phyloP scores from a whole-genome alignment of 2,329 filamentous ascomycete genomes.

The Monosporascus sp. region DNA sequence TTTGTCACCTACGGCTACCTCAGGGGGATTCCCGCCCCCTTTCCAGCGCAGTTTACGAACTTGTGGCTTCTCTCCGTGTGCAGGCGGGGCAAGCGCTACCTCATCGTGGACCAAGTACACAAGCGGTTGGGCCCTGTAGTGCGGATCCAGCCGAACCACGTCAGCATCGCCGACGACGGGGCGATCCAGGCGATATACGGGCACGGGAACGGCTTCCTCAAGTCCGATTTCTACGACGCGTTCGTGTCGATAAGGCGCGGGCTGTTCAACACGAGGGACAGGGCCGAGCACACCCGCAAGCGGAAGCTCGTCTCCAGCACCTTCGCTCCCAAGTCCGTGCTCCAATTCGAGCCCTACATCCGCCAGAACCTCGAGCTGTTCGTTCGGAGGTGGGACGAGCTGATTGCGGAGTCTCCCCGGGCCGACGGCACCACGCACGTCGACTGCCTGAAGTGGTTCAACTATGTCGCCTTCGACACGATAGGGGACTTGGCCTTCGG shows the following conservation, averaged over 20 bases:
- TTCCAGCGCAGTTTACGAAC: constrained; percentile 63
- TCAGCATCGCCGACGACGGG: constrained; percentile 74
- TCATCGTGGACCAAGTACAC: constrained; percentile 65
- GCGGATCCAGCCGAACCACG: constrained; percentile 76
- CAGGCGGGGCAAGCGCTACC: constrained; percentile 61
- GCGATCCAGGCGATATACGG: constrained; percentile 76
- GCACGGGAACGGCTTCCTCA: constrained; percentile 70
- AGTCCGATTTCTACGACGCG: constrained; percentile 82
- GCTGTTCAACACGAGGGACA: constrained; percentile 83
- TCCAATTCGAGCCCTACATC: constrained; percentile 86
- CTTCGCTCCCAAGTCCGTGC: constrained; percentile 75
- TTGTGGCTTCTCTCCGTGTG: constrained; percentile 70
- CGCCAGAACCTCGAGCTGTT: constrained; percentile 72
- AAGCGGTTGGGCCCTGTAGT: constrained; percentile 74
- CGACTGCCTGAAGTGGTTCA: constrained; percentile 78
- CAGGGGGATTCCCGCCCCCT: constrained; percentile 55
- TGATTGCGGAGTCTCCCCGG: constrained; percentile 43
- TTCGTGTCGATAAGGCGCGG: constrained; percentile 84
- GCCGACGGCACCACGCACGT: constrained; percentile 53
- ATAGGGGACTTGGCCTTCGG: constrained; percentile 63
- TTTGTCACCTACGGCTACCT: constrained; percentile 48
- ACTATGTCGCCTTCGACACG: constrained; percentile 55
- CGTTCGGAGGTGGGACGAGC: constrained; percentile 64
- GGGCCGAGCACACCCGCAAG: constrained; percentile 79
- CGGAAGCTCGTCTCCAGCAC: constrained; percentile 84